Evolutionary conservation across 2,329 filamentous ascomycete species (phyloP), one percentile per base, ranked within the genome.

Genomic region (Colletotrichum phormii): DNA sequence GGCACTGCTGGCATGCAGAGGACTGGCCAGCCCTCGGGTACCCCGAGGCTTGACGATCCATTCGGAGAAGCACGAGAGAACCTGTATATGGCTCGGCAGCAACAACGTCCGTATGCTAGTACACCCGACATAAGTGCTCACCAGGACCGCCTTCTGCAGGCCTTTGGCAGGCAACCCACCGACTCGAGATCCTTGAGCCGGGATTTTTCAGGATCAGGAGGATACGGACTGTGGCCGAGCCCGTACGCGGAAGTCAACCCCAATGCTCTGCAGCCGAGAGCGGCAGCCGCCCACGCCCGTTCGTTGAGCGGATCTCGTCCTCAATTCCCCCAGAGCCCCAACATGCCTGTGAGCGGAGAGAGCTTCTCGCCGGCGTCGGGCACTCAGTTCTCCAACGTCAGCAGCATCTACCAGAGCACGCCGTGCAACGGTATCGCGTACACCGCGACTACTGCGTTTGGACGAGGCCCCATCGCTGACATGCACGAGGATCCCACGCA

Each of bases 331-430:
- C 63, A 67, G 12, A 60, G 57, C 75, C 78, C 58, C 73, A 76
- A 31, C 61, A 65, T 64, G 75, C 75, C n/a, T 70, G 77, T 63
- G 77, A 75, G 73, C 46, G 65, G 11, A 46, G 61, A 60, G 69
- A 76, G 53, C 54, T 53, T 70, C 31, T 64, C 46, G 72, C 72
- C 31, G 63, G 83, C 84, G 1, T 77, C 78, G 5, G 73, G 78
- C 7, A 80, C 79, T 15, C 77, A 75, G 7, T 89, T 89, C 74
- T 86, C 87, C 15, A 82, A 88, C 67, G 80, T 82, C 1, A 89
- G 87, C 77, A 89, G 86, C 74, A 75, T 90, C 26, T 88, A 87
- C 69, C 84, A 83, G 53, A 85, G 87, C 42, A 87, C 86, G 5
- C 86, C 86, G 1, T 75, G 74, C 6, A 79, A 79, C 49, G 78